These are phyloP conservation scores for Candida tunisiensis DNA, from an alignment of 1,139 yeast genomes.

Conservation along the genomic window DNA sequence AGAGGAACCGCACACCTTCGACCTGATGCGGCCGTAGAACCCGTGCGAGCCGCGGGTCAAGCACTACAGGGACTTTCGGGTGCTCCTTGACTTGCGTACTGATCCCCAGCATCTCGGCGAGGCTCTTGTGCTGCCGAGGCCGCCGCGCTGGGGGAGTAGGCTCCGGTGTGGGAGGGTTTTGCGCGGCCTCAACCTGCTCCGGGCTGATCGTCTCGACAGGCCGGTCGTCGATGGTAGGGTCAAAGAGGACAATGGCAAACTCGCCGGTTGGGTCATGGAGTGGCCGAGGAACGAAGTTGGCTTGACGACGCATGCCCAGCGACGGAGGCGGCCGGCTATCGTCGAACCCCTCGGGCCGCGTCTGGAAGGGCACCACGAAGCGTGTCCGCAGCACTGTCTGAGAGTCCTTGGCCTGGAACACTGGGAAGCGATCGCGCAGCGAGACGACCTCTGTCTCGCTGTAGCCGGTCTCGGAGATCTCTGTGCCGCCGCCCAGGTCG, in stretches of 20 bases:
- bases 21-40: slow-evolving; percentile 91
- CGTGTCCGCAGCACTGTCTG: slow-evolving; percentile 6
- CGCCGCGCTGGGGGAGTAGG: neutral
- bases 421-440: slow-evolving; percentile 5
- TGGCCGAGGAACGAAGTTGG: slow-evolving; percentile 67
- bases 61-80: slow-evolving; percentile 89
- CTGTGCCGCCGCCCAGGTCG: slow-evolving; percentile 3
- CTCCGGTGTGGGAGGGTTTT: slow-evolving; percentile 1
- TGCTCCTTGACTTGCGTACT: slow-evolving; percentile 35
- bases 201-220: slow-evolving; percentile 3
- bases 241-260: slow-evolving; percentile 86
- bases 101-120: slow-evolving; percentile 74
- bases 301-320: slow-evolving; percentile 60
- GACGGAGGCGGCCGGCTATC: slow-evolving; percentile 55
- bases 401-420: slow-evolving; percentile 7
- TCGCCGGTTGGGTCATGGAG: slow-evolving; percentile 88
- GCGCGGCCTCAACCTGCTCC: neutral
- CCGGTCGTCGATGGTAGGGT: slow-evolving; percentile 67
- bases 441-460: slow-evolving; percentile 3
- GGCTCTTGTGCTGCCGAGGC: slow-evolving; percentile 28
- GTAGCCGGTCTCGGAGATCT: slow-evolving; percentile 2
- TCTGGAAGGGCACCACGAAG: slow-evolving; percentile 16
- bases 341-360: slow-evolving; percentile 12
- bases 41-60: slow-evolving; percentile 77
- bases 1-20: slow-evolving; percentile 85